These are phyloP conservation scores for Penicillium pancosmium DNA, from an alignment of 495 filamentous ascomycete genomes.

Conservation along the genomic window DNA sequence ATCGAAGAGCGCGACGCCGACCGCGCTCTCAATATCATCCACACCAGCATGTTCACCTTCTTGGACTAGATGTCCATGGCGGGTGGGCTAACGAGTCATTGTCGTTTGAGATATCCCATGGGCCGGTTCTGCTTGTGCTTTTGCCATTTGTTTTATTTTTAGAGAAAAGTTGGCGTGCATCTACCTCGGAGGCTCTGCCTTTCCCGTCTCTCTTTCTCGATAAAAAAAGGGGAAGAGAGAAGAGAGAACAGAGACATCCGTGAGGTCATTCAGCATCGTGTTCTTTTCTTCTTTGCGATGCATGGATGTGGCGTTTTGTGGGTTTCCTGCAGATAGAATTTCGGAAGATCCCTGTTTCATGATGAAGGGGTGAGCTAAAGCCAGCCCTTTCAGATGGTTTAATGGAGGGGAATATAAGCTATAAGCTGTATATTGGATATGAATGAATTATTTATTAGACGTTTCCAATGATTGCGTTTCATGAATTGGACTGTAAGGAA, in stretches of 20 bases:
- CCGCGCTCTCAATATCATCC: constrained; percentile 90
- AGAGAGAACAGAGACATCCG: not conserved
- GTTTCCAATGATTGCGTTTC: too few relatives aligned
- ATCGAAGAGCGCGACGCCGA: constrained; percentile 89
- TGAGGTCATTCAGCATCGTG: constrained; percentile 17
- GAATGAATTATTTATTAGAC: too few relatives aligned
- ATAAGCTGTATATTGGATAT: too few relatives aligned
- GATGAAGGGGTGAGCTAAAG: constrained; percentile 9
- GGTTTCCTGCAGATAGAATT: constrained; percentile 15
- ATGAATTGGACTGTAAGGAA: too few relatives aligned
- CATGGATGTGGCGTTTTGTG: constrained; percentile 24
- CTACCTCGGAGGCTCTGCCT: not conserved
- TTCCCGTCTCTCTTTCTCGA: not conserved
- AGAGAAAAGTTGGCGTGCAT: constrained; percentile 30
- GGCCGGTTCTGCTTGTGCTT: constrained; percentile 14
- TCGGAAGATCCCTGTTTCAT: constrained; percentile 16
- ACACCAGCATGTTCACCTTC: constrained; percentile 84
- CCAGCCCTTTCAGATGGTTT: not conserved
- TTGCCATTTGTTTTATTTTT: constrained; percentile 12
- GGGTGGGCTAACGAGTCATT: constrained; percentile 15
- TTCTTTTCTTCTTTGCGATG: constrained; percentile 19
- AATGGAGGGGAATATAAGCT: not conserved
- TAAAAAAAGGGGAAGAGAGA: not conserved
- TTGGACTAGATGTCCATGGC: constrained; percentile 40
- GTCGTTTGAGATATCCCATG: constrained; percentile 34